phyloP scores from a whole-genome alignment of 495 filamentous ascomycete genomes.

The Trypethelium eluteriae region DNA sequence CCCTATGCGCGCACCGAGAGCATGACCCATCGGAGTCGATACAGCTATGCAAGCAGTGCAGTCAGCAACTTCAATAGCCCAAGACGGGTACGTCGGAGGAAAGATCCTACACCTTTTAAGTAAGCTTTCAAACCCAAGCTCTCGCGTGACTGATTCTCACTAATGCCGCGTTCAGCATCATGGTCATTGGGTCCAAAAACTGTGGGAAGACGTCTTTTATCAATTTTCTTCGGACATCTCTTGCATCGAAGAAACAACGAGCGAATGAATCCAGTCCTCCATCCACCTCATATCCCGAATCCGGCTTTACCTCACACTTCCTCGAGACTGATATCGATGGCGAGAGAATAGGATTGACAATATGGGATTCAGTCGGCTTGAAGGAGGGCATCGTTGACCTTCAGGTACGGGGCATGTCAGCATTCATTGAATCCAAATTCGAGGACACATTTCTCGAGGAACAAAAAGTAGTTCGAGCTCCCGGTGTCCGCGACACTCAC shows the following conservation, averaged over 20 bases:
- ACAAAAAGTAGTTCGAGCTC: constrained; percentile 91
- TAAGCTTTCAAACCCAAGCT: constrained; percentile 43
- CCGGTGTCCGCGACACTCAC: constrained; percentile 90
- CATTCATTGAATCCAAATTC: constrained; percentile 95
- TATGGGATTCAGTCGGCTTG: constrained; percentile 92
- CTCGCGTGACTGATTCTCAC: constrained; percentile 3
- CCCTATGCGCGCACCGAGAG: constrained; percentile 79
- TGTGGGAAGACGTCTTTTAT: constrained; percentile 96
- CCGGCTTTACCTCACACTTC: constrained; percentile 69
- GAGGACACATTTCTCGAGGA: constrained; percentile 96
- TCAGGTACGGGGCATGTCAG: constrained; percentile 81
- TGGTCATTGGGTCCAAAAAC: constrained; percentile 80
- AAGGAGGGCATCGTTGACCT: constrained; percentile 91
- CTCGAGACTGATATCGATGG: constrained; percentile 91
- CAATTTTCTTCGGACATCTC: constrained; percentile 80
- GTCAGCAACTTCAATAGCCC: constrained; percentile 92
- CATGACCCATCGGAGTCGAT: constrained; percentile 94
- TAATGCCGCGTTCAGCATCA: constrained; percentile 52
- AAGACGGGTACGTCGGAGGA: constrained; percentile 81
- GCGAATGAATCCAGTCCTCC: constrained; percentile 26
- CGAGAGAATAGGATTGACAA: constrained; percentile 83
- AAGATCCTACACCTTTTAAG: constrained; percentile 98
- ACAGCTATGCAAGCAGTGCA: constrained; percentile 82
- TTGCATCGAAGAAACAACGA: constrained; percentile 65
- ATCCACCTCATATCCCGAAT: constrained; percentile 36